Percentiles rank a stretch among this genome's conserved stretches.
Conservation (phyloP, 1,284 basidiomycete species). For the Pseudozyma sp. region DNA sequence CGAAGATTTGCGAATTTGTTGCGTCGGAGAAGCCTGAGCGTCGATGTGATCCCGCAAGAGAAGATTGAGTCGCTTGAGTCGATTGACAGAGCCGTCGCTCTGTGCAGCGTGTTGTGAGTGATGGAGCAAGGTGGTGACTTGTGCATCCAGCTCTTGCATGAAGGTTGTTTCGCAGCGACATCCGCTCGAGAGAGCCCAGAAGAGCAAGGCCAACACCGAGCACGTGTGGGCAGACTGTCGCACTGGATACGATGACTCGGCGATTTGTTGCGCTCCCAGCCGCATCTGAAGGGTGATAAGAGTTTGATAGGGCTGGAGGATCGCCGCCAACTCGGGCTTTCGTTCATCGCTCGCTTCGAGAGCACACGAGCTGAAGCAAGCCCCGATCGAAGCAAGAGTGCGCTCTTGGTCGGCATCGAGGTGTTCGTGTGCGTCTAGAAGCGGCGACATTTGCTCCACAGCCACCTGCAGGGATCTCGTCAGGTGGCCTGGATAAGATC, state of each 20-base stretch:
- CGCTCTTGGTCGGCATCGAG: slow-evolving; percentile 1
- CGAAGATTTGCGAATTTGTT: background rate
- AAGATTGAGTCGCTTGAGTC: slow-evolving; percentile 5
- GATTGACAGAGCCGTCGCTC: background rate
- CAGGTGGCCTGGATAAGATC: slow-evolving; percentile 15
- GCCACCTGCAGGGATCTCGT: slow-evolving; percentile 19
- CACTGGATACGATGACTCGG: background rate
- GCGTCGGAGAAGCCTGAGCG: background rate
- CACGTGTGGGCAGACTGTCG: slow-evolving; percentile 6
- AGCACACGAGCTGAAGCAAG: slow-evolving; percentile 16
- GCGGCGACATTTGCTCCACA: slow-evolving; percentile 25
- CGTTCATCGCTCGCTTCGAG: background rate
- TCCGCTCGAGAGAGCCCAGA: slow-evolving; percentile 6
- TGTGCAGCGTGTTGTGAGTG: background rate
- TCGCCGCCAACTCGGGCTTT: slow-evolving; percentile 7
- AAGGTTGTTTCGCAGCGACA: slow-evolving; percentile 9
- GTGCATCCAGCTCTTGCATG: slow-evolving; percentile 12
- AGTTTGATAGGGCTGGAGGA: slow-evolving; percentile 24
- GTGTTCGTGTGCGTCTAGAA: slow-evolving; percentile 19
- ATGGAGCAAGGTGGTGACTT: slow-evolving; percentile 1
- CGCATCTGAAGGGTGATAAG: slow-evolving; percentile 26
- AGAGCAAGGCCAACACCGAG: slow-evolving; percentile 15
- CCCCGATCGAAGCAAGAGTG: slow-evolving; percentile 4
- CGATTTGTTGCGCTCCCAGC: background rate
- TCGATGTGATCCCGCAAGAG: slow-evolving; percentile 1